Evolutionary conservation across 306 rosid species (phyloP), one percentile per base, ranked within the genome.

Genomic region (Quercus gilva): DNA sequence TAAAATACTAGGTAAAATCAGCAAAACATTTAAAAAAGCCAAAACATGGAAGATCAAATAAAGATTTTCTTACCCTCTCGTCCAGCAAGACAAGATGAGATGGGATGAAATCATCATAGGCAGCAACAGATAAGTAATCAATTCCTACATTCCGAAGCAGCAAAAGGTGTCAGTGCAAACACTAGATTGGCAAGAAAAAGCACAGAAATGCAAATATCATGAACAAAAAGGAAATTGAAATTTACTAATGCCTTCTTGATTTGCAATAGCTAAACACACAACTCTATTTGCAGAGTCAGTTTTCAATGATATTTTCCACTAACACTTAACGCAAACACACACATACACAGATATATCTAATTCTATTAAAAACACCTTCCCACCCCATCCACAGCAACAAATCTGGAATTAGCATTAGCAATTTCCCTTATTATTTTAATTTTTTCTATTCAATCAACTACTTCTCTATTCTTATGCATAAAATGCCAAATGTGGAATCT

Each of bases 111-210:
- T 88, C 88, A 71, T 70, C 88, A 59, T 29, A 83, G 33, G 92
- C 88, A 79, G 92, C 92, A 82, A 55, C 92, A 2, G 92, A 88
- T 49, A 88, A 78, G 88, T 88, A 88, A 84, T 88, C 92, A 75
- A 84, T 64, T 49, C 92, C 89, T 88, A 69, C 69, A 85, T 61
- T 79, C 21, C 37, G 71, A 1, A 45, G 18, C 3, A 58, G 35
- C 12, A 11, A 21, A 53, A 23, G 17, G 28, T 28, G 10, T 52
- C 73, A 65, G 74, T 51, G 33, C 33, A 77, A 78, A 29, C 58
- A 45, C 35, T 26, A 21, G n/a, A 21, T 5, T 43, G 17, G 59
- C 58, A 71, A 23, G 20, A 25, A 25, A 68, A 68, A 3, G 26
- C 43, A 64, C 2, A 15, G 21, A 17, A 5, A 29, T 26, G 70